Conservation (phyloP, 345 rosid genomes). For the Salix arbutifolia region DNA sequence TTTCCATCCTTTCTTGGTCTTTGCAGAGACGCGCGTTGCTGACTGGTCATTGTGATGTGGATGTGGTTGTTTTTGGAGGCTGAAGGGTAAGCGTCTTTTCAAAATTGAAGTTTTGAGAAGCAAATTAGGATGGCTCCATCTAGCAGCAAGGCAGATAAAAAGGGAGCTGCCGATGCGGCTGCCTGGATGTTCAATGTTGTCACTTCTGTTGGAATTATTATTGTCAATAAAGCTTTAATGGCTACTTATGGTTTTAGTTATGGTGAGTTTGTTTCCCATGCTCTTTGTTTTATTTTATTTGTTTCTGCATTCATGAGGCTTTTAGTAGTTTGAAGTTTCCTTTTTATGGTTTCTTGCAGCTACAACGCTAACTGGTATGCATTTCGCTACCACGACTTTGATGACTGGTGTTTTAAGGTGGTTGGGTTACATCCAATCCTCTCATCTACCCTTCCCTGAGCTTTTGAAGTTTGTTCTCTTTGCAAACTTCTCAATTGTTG, state of each 20-base stretch:
- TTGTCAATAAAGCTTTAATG: conserved; percentile 91
- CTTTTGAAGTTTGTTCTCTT: conserved; percentile 78
- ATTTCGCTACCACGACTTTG: conserved; percentile 87
- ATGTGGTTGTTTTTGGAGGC: neutral
- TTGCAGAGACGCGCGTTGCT: neutral
- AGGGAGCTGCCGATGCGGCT: conserved; percentile 71
- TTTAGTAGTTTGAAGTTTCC: neutral
- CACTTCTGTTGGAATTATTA: conserved; percentile 90
- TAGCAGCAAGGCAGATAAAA: conserved; percentile 72
- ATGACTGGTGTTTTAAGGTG: conserved; percentile 67
- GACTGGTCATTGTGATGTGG: neutral
- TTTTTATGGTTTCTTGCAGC: conserved; percentile 48
- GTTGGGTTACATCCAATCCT: conserved; percentile 82
- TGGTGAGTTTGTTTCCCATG: conserved; percentile 39
- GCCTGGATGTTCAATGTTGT: conserved; percentile 95
- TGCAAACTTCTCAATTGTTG: conserved; percentile 96
- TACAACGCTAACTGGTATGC: conserved; percentile 93
- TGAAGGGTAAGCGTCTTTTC: neutral
- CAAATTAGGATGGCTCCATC: conserved; percentile 43
- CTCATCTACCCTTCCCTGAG: conserved; percentile 70
- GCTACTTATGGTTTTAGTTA: conserved; percentile 79
- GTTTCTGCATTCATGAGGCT: neutral
- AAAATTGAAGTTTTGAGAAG: neutral
- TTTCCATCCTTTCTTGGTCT: neutral
- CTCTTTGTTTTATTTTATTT: neutral